phyloP scores from a whole-genome alignment of 2,329 filamentous ascomycete species.

The Phaeomoniella chlamydospora region DNA sequence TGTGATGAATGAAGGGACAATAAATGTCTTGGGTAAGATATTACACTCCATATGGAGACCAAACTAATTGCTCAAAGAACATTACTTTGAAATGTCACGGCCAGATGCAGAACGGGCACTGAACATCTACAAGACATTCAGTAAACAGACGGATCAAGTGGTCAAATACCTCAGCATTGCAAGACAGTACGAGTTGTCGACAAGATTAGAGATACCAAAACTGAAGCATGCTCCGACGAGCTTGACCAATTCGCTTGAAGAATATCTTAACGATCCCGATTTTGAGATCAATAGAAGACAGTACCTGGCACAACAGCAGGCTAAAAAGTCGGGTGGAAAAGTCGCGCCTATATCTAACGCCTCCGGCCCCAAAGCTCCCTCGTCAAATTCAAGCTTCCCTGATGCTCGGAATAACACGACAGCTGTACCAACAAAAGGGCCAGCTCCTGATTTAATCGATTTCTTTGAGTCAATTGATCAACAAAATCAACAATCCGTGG shows the following conservation, averaged over 20 bases:
- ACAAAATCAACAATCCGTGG: constrained; percentile 58
- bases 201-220: constrained; percentile 85
- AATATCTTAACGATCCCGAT: constrained; percentile 87
- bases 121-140: constrained; percentile 82
- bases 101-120: constrained; percentile 85
- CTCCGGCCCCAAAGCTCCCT: constrained; percentile 17
- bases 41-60: constrained; percentile 6
- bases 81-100: constrained; percentile 97
- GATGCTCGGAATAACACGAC: constrained; percentile 12
- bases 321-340: constrained; percentile 37
- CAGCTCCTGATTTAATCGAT: constrained; percentile 65
- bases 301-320: constrained; percentile 77
- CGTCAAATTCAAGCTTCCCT: constrained; percentile 5
- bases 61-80: constrained; percentile 40
- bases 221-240: constrained; percentile 94
- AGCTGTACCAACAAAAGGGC: constrained; percentile 18
- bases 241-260: constrained; percentile 74
- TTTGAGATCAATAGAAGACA: constrained; percentile 89
- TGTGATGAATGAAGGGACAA: constrained; percentile 90
- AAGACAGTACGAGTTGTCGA: constrained; percentile 81
- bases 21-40: constrained; percentile 75
- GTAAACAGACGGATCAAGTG: constrained; percentile 80
- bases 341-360: constrained; percentile 17
- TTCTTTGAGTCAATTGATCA: constrained; percentile 91
- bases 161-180: constrained; percentile 81